Base-by-base conservation (phyloP, 257 asterid species). In the Anisodus tanguticus region DNA sequence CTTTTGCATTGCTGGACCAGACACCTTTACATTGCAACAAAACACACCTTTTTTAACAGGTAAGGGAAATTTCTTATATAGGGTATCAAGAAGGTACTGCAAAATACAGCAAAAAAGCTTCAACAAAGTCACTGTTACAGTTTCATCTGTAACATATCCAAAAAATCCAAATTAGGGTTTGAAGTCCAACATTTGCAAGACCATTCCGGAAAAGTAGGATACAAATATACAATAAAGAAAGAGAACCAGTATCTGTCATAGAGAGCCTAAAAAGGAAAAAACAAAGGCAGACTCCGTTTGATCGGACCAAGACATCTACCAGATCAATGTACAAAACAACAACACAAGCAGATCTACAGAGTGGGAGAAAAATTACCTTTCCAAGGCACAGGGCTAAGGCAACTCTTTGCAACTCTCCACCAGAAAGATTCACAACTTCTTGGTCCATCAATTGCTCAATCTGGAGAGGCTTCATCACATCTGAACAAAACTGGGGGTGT, bases 401-500 rank as follows among this genome's bases (percentile, higher is more conserved):
- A 83, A 97, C 99, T 89, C 99, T 90, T 87, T 97, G 99, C 84
- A 97, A 90, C 90, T 97, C 99, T 91, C 99, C 99, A 90, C 99
- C 99, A 82, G 99, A 97, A 83, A 97, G 98, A 83, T 95, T 97
- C 86, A 92, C 94, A 83, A 97, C 98, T 79, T 93, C 96, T 88
- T 95, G 99, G 90, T 97, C 98, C 98, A 97, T 95, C 67, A 97
- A 91, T 90, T 95, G 97, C 89, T 97, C 99, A 85, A 97, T 97
- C 84, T 92, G 94, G 84, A 97, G 98, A 88, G 99, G 99, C 87
- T 93, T 95, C 98, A 97, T 95, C 78, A 97, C 99, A 89, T 97
- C 99, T 26, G 98, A 93, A 5, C 89, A 87, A 85, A 97, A 97
- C 93, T 97, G 99, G 51, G 98, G 98, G 85, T 97, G 98, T 88